Percentiles rank a stretch among this genome's conserved stretches.
Conservation (phyloP, 352 stramenopile genomes). For the Discostella stelligera region DNA sequence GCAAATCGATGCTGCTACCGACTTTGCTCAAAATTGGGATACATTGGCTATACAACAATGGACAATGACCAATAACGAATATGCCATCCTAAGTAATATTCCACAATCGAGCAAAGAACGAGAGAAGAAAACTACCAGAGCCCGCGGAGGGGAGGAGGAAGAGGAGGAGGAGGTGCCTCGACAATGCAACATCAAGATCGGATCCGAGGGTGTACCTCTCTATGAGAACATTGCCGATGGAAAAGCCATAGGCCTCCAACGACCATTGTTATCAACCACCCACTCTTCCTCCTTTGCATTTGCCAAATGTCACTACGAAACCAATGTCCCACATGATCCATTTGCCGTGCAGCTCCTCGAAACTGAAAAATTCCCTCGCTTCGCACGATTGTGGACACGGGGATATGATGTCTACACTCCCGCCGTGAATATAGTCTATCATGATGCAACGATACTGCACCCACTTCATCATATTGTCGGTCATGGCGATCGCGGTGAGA, state of each 20-base stretch:
- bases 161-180: slow-evolving; percentile 50
- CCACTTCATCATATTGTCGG: slow-evolving; percentile 55
- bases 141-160: slow-evolving; percentile 15
- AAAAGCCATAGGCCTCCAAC: slow-evolving; percentile 64
- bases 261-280: slow-evolving; percentile 71
- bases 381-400: slow-evolving; percentile 72
- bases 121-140: slow-evolving; percentile 21
- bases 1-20: slow-evolving; percentile 81
- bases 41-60: slow-evolving; percentile 68
- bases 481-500: slow-evolving; percentile 67
- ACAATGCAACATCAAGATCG: slow-evolving; percentile 68
- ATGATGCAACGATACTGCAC: slow-evolving; percentile 66
- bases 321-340: slow-evolving; percentile 81
- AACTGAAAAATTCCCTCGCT: slow-evolving; percentile 81
- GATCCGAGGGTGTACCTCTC: slow-evolving; percentile 57
- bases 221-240: slow-evolving; percentile 62
- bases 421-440: slow-evolving; percentile 76
- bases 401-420: slow-evolving; percentile 86
- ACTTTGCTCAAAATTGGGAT: slow-evolving; percentile 82
- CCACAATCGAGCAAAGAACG: slow-evolving; percentile 55
- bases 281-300: slow-evolving; percentile 83
- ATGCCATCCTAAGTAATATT: slow-evolving; percentile 81
- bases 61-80: slow-evolving; percentile 80
- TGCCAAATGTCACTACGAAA: slow-evolving; percentile 84
- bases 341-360: slow-evolving; percentile 80